phyloP scores from a whole-genome alignment of 768 basidiomycete species.

The Leccinum sublutescens region DNA sequence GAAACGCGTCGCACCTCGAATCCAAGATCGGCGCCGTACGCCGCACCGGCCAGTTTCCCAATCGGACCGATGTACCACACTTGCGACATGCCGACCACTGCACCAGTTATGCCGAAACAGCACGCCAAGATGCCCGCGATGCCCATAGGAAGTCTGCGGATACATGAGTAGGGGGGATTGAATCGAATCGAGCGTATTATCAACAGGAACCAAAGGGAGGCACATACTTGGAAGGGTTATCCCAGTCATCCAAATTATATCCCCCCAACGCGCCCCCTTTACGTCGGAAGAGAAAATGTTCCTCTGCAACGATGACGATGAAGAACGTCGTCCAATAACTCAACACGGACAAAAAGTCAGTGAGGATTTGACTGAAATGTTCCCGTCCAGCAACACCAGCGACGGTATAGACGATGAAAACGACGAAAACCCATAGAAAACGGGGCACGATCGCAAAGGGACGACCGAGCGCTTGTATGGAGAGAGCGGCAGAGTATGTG shows the following conservation, averaged over 20 bases:
- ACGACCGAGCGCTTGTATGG: slow-evolving; percentile 44
- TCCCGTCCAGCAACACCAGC: slow-evolving; percentile 43
- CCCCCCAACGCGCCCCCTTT: slow-evolving; percentile 42
- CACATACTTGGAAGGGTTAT: slow-evolving; percentile 37
- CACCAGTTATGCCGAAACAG: slow-evolving; percentile 46
- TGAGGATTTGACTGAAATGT: slow-evolving; percentile 43
- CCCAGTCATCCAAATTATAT: slow-evolving; percentile 52
- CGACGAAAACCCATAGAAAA: slow-evolving; percentile 44
- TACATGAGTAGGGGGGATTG: not conserved
- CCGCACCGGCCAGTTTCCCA: slow-evolving; percentile 39
- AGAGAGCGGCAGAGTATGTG: slow-evolving; percentile 47
- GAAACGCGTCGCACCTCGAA: slow-evolving; percentile 43
- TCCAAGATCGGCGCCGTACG: slow-evolving; percentile 50
- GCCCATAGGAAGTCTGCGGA: slow-evolving; percentile 44
- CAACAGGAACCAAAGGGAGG: not conserved
- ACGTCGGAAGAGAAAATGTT: slow-evolving; percentile 47
- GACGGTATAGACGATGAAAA: slow-evolving; percentile 39
- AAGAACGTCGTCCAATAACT: slow-evolving; percentile 50
- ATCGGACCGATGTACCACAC: slow-evolving; percentile 54
- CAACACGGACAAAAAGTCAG: slow-evolving; percentile 42
- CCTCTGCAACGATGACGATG: slow-evolving; percentile 43
- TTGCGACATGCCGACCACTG: slow-evolving; percentile 53
- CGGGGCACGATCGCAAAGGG: slow-evolving; percentile 44
- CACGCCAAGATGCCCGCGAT: slow-evolving; percentile 47
- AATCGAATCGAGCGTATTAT: not conserved